phyloP scores from a whole-genome alignment of 2,329 filamentous ascomycete genomes.

The Xylariaceae sp. region DNA sequence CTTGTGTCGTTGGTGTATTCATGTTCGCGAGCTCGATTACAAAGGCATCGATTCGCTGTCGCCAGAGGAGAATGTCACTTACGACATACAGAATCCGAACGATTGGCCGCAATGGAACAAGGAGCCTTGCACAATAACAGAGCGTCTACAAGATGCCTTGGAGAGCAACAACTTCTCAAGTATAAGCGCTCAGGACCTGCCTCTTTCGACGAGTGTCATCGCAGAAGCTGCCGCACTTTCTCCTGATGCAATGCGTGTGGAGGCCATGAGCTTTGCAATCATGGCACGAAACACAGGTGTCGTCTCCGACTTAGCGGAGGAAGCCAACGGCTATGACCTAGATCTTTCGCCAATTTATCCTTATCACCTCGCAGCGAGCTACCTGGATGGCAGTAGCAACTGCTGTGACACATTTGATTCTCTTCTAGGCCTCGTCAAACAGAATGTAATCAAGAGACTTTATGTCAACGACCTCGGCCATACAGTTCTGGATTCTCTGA shows the following conservation, averaged over 20 bases:
- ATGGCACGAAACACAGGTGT: constrained; percentile 16
- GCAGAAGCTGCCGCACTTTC: not conserved
- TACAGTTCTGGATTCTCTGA: constrained; percentile 37
- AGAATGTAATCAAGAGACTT: constrained; percentile 11
- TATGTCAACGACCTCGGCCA: constrained; percentile 29
- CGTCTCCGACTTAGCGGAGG: not conserved
- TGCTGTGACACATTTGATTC: constrained; percentile 27
- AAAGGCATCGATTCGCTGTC: not conserved
- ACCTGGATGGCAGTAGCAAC: constrained; percentile 31
- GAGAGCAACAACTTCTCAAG: constrained; percentile 1
- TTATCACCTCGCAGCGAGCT: constrained; percentile 35
- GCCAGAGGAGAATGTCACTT: not conserved
- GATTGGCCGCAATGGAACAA: constrained; percentile 1
- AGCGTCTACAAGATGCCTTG: not conserved
- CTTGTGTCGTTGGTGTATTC: constrained; percentile 1
- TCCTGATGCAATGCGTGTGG: not conserved
- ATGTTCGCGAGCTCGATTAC: not conserved
- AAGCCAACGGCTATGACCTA: not conserved
- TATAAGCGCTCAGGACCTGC: not conserved
- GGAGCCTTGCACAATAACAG: not conserved
- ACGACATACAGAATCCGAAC: not conserved
- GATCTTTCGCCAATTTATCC: constrained; percentile 22
- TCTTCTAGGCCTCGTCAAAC: constrained; percentile 9
- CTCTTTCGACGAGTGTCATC: not conserved
- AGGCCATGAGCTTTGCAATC: constrained; percentile 19